Percentiles rank a stretch among this genome's conserved stretches.
Conservation (phyloP, 208 protist species). For the Crithidia sp. region DNA sequence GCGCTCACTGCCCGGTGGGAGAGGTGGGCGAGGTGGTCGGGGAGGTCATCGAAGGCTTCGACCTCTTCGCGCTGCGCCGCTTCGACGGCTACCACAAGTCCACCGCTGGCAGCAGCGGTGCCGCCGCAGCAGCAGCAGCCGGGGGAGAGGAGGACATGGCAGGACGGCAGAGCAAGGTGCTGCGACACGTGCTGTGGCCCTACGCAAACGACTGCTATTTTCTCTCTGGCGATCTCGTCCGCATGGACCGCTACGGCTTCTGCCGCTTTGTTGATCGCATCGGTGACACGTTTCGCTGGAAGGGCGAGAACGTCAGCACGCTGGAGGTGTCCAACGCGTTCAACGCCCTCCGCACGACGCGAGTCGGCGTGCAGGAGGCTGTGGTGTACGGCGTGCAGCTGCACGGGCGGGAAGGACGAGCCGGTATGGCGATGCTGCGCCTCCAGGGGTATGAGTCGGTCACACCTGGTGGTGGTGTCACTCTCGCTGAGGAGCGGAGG, state of each 20-base stretch:
- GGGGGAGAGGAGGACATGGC: slow-evolving; percentile 19
- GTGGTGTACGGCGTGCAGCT: slow-evolving; percentile 75
- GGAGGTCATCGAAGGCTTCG: slow-evolving; percentile 61
- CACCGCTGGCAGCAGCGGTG: neutral
- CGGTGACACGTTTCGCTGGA: slow-evolving; percentile 86
- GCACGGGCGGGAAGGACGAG: slow-evolving; percentile 55
- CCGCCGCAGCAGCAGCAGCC: neutral
- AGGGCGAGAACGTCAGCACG: slow-evolving; percentile 86
- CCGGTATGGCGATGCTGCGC: slow-evolving; percentile 66
- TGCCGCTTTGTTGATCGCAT: slow-evolving; percentile 78
- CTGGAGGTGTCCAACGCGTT: slow-evolving; percentile 67
- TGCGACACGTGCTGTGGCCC: slow-evolving; percentile 57
- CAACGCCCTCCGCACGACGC: slow-evolving; percentile 30
- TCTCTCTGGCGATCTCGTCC: slow-evolving; percentile 69
- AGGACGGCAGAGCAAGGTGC: slow-evolving; percentile 47
- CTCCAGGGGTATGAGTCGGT: slow-evolving; percentile 25
- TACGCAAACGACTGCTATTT: slow-evolving; percentile 65
- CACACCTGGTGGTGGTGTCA: slow-evolving; percentile 1
- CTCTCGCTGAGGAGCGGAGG: slow-evolving; percentile 34
- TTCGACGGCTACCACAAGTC: slow-evolving; percentile 79
- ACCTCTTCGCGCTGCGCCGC: slow-evolving; percentile 61
- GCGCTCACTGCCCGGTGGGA: slow-evolving; percentile 38
- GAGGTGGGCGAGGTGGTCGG: slow-evolving; percentile 59
- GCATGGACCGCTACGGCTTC: slow-evolving; percentile 61
- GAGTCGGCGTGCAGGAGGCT: slow-evolving; percentile 51